Conservation (phyloP, 1,139 yeast species). For the Candida pseudoviswanathii region DNA sequence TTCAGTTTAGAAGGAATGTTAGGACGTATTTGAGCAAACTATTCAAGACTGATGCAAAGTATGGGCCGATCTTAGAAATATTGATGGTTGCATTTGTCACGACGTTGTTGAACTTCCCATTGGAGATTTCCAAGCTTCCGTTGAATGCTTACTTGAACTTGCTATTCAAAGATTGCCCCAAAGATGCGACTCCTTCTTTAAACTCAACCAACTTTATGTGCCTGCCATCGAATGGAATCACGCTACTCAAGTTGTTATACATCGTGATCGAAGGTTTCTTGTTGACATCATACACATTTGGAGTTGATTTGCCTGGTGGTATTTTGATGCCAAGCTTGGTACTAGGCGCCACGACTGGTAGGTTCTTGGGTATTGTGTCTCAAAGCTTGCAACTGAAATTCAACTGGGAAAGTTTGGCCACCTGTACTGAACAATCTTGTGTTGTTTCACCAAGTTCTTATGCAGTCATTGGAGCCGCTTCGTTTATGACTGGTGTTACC, state of each 20-base stretch:
- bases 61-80: constrained; percentile 48
- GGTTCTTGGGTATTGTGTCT: constrained; percentile 65
- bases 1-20: constrained; percentile 21
- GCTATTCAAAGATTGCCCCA: constrained; percentile 66
- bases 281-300: constrained; percentile 64
- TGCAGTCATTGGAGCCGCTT: constrained; percentile 64
- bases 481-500: constrained; percentile 59
- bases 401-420: constrained; percentile 41
- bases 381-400: constrained; percentile 50
- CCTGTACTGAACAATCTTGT: constrained; percentile 55
- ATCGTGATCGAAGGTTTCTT: constrained; percentile 57
- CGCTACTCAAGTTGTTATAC: constrained; percentile 40
- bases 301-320: constrained; percentile 74
- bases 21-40: constrained; percentile 22
- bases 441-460: constrained; percentile 60
- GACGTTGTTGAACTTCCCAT: constrained; percentile 56
- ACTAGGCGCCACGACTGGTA: constrained; percentile 70
- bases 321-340: constrained; percentile 71
- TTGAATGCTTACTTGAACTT: constrained; percentile 56
- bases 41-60: constrained; percentile 16
- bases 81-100: constrained; percentile 50
- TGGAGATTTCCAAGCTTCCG: constrained; percentile 56
- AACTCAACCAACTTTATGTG: constrained; percentile 40
- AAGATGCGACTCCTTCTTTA: constrained; percentile 14
- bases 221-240: constrained; percentile 26